These are phyloP conservation scores for Xylogone sp. DNA, from an alignment of 2,329 filamentous ascomycete species.

Conservation along the genomic window DNA sequence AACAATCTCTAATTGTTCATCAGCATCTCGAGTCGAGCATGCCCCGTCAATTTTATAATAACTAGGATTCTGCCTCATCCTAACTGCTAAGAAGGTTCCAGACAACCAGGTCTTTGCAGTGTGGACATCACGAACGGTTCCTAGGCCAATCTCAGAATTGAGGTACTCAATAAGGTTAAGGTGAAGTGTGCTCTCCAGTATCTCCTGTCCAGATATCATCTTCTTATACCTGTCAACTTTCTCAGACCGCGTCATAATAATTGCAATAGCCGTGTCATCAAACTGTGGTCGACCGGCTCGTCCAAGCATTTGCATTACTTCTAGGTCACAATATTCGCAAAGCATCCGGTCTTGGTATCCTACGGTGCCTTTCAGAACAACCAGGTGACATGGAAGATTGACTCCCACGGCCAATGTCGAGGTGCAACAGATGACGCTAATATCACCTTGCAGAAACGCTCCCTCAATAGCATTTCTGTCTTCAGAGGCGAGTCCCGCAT, in stretches of 20 bases:
- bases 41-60: conserved; percentile 65
- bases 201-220: conserved; percentile 69
- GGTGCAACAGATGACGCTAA: conserved; percentile 81
- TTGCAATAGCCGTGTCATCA: conserved; percentile 68
- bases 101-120: conserved; percentile 71
- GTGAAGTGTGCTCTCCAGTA: conserved; percentile 75
- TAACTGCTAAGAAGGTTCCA: conserved; percentile 74
- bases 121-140: conserved; percentile 61
- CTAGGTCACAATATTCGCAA: conserved; percentile 75
- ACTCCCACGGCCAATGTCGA: conserved; percentile 81
- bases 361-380: conserved; percentile 77
- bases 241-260: conserved; percentile 72
- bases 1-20: conserved; percentile 65
- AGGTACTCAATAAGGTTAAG: conserved; percentile 77
- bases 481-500: conserved; percentile 64
- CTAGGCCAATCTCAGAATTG: conserved; percentile 78
- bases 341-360: conserved; percentile 57
- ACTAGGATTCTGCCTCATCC: conserved; percentile 65
- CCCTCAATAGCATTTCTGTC: conserved; percentile 67
- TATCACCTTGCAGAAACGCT: conserved; percentile 64
- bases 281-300: conserved; percentile 82
- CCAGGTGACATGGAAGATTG: conserved; percentile 79
- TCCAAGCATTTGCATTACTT: conserved; percentile 89
- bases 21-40: conserved; percentile 44
- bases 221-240: conserved; percentile 65